Conservation (phyloP, 1,284 basidiomycete species). For the Rhodotorula sp. region DNA sequence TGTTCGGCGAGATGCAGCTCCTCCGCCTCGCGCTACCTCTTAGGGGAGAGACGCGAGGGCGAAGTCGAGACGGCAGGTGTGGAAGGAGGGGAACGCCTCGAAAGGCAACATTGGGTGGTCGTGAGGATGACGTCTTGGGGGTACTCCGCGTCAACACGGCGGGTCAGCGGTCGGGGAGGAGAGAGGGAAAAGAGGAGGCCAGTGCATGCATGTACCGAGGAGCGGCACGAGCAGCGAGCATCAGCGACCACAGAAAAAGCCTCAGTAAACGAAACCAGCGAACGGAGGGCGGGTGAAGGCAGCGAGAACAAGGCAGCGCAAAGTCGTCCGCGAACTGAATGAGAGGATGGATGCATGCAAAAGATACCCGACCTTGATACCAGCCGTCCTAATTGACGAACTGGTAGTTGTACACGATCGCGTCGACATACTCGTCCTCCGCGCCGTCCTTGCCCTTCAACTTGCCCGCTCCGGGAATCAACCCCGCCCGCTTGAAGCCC, state of each 20-base stretch:
- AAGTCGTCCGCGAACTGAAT: no score
- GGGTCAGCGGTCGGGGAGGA: neutral
- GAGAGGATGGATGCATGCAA: neutral
- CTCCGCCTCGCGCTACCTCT: no score
- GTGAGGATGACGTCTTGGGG: neutral
- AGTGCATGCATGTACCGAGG: no score
- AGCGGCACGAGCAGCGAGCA: neutral
- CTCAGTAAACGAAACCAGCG: no score
- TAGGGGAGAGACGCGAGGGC: no score
- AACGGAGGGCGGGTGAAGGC: no score
- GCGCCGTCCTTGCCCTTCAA: conserved; percentile 63
- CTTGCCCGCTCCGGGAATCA: conserved; percentile 80
- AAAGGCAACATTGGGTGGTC: neutral
- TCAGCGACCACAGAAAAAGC: neutral
- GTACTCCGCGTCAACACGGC: no score
- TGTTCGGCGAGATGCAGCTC: no score
- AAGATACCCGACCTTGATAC: neutral
- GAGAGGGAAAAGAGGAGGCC: neutral
- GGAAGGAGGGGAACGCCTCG: no score
- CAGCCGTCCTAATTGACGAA: neutral
- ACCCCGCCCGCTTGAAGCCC: conserved; percentile 75
- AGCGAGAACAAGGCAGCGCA: neutral
- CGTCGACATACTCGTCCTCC: conserved; percentile 80
- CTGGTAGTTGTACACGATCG: conserved; percentile 68
- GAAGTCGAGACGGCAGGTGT: no score